Evolutionary conservation across 1,139 yeast species (phyloP).

Genomic region (Taphrina populina): DNA sequence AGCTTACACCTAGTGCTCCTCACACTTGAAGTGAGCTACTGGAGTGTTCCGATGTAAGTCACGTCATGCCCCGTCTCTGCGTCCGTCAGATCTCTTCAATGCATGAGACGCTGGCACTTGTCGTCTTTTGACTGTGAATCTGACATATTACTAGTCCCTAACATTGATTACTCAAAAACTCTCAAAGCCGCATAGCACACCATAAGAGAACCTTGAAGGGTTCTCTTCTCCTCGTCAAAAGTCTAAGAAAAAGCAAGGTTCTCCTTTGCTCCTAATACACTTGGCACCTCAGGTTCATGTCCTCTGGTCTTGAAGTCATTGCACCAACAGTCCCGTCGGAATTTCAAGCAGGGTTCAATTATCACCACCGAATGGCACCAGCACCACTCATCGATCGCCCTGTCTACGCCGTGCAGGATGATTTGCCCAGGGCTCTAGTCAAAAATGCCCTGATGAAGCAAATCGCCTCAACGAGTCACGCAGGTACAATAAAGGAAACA

Average conservation of each 20-base stretch:
- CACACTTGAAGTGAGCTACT: constrained; percentile 20
- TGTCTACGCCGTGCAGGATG: constrained; percentile 1
- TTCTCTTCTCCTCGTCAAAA: constrained; percentile 15
- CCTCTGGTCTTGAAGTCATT: constrained; percentile 13
- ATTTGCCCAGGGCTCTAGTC: constrained; percentile 3
- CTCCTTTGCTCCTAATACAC: not conserved
- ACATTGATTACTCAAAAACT: constrained; percentile 15
- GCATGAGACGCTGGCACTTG: not conserved
- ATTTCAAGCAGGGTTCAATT: not conserved
- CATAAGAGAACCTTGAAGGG: constrained; percentile 30
- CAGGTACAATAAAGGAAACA: not conserved
- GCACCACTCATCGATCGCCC: constrained; percentile 7
- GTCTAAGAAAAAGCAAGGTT: not conserved
- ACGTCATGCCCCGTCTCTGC: not conserved
- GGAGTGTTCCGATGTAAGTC: constrained; percentile 24
- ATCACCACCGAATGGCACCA: constrained; percentile 10
- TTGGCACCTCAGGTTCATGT: not conserved
- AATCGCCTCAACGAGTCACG: constrained; percentile 1
- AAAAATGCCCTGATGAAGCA: constrained; percentile 8
- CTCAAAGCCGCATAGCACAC: constrained; percentile 31
- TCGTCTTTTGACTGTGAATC: not conserved
- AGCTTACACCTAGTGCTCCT: constrained; percentile 20
- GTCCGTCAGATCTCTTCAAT: not conserved
- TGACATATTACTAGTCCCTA: constrained; percentile 13
- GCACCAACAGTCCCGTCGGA: not conserved